Evolutionary conservation across 495 filamentous ascomycete species (phyloP), one percentile per base, ranked within the genome.

Genomic region (Neurospora tetrasperma): DNA sequence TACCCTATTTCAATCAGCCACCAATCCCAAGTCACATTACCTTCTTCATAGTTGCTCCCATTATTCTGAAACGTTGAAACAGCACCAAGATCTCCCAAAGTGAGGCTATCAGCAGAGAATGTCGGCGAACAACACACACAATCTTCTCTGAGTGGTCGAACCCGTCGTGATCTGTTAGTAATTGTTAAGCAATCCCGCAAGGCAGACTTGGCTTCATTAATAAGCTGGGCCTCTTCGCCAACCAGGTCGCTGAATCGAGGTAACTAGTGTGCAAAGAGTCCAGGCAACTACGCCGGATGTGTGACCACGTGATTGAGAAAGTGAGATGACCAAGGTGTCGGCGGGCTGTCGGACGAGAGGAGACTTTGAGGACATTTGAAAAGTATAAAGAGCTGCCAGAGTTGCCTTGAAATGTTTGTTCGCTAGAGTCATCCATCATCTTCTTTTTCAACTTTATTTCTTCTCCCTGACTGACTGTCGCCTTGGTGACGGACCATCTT

Each of bases 181-280:
- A 40, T 66, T 72, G 44, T 44, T 69, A 27, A 31, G 43, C 40
- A 69, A 43, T 43, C 35, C 41, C 41, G 71, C 77, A 69, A 77
- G 77, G 78, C 78, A 79, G 77, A 77, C 73, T 77, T 77, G 35
- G 8, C 7, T 27, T 44, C 27, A 31, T 31, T 31, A 31, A 31
- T 31, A 31, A 31, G 27, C 27, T 72, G 35, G 41, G 12, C 40
- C 40, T 68, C 76, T 6, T 38, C 2, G 35, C 35, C 77, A 80
- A 78, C 76, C 42, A 71, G 23, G 68, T 1, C 3, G 16, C 27
- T 20, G 62, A 80, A 76, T 78, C 75, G 72, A 59, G 66, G 9
- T 46, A 18, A n/a, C 43, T 18, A 46, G 4, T 38, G 43, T 18
- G 43, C 43, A 46, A 16, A 12, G n/a, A 41, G 10, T 54, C 40